phyloP scores from a whole-genome alignment of 345 rosid species.

The Eucalyptus erythrocorys region DNA sequence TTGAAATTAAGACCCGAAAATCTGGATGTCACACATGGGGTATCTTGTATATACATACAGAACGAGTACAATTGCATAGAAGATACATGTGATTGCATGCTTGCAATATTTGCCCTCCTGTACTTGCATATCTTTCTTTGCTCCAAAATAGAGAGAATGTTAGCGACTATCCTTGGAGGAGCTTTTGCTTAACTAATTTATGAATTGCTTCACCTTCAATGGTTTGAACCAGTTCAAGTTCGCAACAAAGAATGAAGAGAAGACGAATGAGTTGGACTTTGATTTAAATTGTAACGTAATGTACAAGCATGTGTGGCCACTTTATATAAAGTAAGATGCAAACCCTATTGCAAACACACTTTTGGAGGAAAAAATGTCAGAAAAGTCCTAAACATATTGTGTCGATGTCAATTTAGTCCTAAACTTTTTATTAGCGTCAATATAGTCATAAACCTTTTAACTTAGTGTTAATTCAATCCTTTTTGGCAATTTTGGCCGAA shows the following conservation, averaged over 20 bases:
- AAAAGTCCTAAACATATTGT: too few relatives aligned
- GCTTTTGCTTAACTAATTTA: not conserved
- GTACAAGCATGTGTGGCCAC: not conserved
- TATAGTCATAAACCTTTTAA: too few relatives aligned
- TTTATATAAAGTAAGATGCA: too few relatives aligned
- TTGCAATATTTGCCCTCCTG: not conserved
- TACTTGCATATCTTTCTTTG: not conserved
- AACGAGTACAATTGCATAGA: fast-evolving
- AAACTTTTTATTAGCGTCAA: too few relatives aligned
- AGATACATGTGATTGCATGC: not conserved
- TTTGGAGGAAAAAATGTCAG: too few relatives aligned
- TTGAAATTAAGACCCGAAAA: too few relatives aligned
- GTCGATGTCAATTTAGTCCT: too few relatives aligned
- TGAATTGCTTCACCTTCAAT: not conserved
- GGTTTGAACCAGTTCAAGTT: not conserved
- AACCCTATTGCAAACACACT: too few relatives aligned
- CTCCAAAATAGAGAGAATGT: not conserved
- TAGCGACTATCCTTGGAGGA: not conserved
- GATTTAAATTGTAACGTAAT: too few relatives aligned
- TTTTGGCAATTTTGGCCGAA: too few relatives aligned
- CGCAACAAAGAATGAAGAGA: not conserved
- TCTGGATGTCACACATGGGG: too few relatives aligned
- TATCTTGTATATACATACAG: too few relatives aligned
- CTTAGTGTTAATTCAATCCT: fast-evolving
- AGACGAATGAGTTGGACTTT: not conserved